Percentiles rank a stretch among this genome's conserved stretches.
phyloP scores from a whole-genome alignment of 768 basidiomycete species.

The Leccinum subgranulosum region DNA sequence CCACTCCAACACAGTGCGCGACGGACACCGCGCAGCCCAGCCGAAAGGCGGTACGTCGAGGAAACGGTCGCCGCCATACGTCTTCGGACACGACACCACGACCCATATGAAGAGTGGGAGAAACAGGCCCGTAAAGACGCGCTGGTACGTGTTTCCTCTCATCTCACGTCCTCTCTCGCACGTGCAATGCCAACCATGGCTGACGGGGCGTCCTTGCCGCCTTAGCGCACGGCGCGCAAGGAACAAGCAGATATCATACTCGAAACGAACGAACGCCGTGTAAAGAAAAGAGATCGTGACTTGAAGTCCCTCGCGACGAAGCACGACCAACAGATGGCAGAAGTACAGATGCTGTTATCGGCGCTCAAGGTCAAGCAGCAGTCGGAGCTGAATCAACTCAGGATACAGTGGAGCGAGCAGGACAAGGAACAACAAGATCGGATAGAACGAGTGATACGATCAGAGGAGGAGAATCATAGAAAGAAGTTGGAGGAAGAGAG shows the following conservation, averaged over 20 bases:
- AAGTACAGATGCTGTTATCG: constrained; percentile 47
- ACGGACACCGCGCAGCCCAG: constrained; percentile 21
- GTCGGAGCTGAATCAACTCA: constrained; percentile 43
- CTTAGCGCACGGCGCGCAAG: constrained; percentile 39
- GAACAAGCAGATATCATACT: constrained; percentile 22
- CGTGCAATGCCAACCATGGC: background rate
- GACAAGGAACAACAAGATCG: constrained; percentile 48
- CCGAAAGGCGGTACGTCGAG: constrained; percentile 37
- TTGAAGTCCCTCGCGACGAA: constrained; percentile 34
- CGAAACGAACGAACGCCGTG: constrained; percentile 17
- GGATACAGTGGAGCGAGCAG: constrained; percentile 44
- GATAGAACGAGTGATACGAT: constrained; percentile 59
- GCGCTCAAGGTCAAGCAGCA: constrained; percentile 43
- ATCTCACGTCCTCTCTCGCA: background rate
- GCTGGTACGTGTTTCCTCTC: constrained; percentile 31
- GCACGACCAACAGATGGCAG: constrained; percentile 49
- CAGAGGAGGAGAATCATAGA: constrained; percentile 59
- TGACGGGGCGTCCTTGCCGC: background rate
- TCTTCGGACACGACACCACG: constrained; percentile 40
- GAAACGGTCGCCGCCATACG: constrained; percentile 48
- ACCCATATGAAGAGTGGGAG: constrained; percentile 52
- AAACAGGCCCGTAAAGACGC: constrained; percentile 46
- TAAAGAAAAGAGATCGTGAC: constrained; percentile 8
- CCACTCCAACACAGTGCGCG: constrained; percentile 11
- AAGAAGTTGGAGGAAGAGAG: constrained; percentile 55